Evolutionary conservation across 768 basidiomycete species (phyloP).

Genomic region (Podaxis pistillaris): DNA sequence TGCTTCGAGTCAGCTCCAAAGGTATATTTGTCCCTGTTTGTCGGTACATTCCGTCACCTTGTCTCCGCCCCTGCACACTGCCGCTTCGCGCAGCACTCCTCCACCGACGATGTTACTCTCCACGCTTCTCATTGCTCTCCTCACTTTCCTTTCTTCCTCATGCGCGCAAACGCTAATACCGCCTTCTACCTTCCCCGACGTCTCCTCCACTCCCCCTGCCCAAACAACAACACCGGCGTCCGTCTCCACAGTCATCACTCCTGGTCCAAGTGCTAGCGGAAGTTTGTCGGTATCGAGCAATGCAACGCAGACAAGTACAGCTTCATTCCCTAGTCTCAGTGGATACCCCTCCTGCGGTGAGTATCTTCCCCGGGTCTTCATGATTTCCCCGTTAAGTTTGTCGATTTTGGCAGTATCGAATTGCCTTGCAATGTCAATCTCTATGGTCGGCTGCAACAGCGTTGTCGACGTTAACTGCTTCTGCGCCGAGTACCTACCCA

Average conservation of each 20-base stretch:
- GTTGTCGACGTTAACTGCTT: conserved; percentile 49
- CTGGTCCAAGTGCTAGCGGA: conserved; percentile 7
- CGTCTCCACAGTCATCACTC: background rate
- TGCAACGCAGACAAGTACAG: conserved; percentile 27
- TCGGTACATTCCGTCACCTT: background rate
- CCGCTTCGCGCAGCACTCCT: background rate
- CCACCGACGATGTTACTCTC: conserved; percentile 4
- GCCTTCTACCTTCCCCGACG: conserved; percentile 20
- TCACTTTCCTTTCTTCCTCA: background rate
- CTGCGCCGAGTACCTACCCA: conserved; percentile 32
- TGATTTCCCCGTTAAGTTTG: background rate
- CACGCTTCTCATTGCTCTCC: conserved; percentile 10
- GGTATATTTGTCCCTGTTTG: conserved; percentile 1
- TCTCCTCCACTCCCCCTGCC: conserved; percentile 12
- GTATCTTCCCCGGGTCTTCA: conserved; percentile 8
- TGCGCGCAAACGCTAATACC: conserved; percentile 14
- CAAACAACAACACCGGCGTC: conserved; percentile 1
- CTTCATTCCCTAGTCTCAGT: conserved; percentile 37
- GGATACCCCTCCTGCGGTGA: conserved; percentile 38
- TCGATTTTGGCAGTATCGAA: conserved; percentile 34
- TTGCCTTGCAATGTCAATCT: conserved; percentile 40
- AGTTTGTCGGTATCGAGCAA: conserved; percentile 16
- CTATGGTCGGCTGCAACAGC: conserved; percentile 40
- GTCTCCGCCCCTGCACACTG: background rate
- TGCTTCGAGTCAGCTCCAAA: background rate